A percentile compares a stretch with the other conserved stretches of the same genome.
These are phyloP conservation scores for Tulasnella sp. DNA, from an alignment of 768 basidiomycete species.

Conservation along the genomic window DNA sequence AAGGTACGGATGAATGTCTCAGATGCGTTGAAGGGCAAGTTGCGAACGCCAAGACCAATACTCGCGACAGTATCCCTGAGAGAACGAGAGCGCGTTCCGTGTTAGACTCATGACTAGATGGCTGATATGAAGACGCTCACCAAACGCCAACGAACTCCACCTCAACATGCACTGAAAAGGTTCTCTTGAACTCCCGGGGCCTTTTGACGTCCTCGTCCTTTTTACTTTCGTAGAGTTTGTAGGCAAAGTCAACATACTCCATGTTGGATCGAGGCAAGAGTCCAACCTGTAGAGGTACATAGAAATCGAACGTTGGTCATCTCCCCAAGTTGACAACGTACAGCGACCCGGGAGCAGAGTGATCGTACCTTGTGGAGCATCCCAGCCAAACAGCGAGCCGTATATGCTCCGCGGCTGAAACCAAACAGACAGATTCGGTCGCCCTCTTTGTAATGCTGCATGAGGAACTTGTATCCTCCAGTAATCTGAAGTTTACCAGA, in stretches of 20 bases:
- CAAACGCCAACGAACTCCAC: conserved; percentile 41
- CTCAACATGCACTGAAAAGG: conserved; percentile 38
- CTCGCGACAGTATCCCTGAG: conserved; percentile 39
- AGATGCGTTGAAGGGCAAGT: conserved; percentile 39
- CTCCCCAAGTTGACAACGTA: too few species aligned
- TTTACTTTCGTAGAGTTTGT: conserved; percentile 21
- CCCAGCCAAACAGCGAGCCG: conserved; percentile 36
- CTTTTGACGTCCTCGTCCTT: conserved; percentile 20
- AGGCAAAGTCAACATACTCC: conserved; percentile 31
- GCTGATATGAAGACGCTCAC: background rate
- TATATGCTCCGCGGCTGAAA: conserved; percentile 37
- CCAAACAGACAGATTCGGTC: conserved; percentile 37
- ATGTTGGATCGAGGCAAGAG: conserved; percentile 26
- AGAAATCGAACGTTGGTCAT: too few species aligned
- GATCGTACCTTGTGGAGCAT: conserved; percentile 36
- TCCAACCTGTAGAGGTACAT: conserved; percentile 26
- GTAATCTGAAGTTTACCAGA: background rate
- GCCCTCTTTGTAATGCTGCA: conserved; percentile 29
- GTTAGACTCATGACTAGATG: background rate
- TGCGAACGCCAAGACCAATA: conserved; percentile 37
- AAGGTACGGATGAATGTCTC: conserved; percentile 38
- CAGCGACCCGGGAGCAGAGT: too few species aligned
- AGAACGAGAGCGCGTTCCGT: background rate
- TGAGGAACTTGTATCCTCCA: conserved; percentile 33
- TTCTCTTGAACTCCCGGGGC: conserved; percentile 38